Base-by-base conservation (phyloP, 345 rosid genomes). In the Rubroshorea leprosula region DNA sequence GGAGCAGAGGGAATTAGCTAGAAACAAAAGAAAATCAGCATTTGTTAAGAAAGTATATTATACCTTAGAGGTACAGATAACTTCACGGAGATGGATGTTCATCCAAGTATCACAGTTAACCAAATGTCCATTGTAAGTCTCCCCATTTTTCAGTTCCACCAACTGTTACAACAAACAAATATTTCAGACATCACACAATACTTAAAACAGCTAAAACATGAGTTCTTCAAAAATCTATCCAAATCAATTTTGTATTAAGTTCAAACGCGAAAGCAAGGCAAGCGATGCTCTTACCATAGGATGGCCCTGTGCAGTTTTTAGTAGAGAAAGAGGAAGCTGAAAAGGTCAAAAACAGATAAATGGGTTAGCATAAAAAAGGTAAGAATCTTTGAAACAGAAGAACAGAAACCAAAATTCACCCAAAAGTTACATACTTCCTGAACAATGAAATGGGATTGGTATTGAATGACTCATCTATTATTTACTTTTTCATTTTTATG, bases 1-100 rank as follows among this genome's bases (percentile, higher is more conserved):
- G 27, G 20, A 0, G 22, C 10, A 25, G 5, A 24, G n/a, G n/a
- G n/a, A n/a, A n/a, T n/a, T 9, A 63, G 38, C 26, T 21, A 72
- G 20, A 59, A 63, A 51, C n/a, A n/a, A n/a, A 35, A 29, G 4
- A 35, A 51, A 64, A 31, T 35, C n/a, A n/a, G 41, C 11, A 35
- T 21, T 19, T 23, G 26, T 25, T 21, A 35, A 35, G 49, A 51
- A 49, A 51, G 49, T 9, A 55, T 49, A 31, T 5, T 16, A 49
- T 64, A 87, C 99, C 87, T 94, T 94, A 14, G 99, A 87, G 53
- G 99, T 94, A 57, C 98, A 92, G 55, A 92, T 92, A 65, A 92
- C 98, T 86, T 92, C 98, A 62, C 98, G 95, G 7, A 92, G 89
- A 73, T 92, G 98, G 48, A 92, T 89, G 76, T 92, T 92, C 98